Conservation (phyloP, 1,284 basidiomycete genomes). For the Ceratobasidium sp. region DNA sequence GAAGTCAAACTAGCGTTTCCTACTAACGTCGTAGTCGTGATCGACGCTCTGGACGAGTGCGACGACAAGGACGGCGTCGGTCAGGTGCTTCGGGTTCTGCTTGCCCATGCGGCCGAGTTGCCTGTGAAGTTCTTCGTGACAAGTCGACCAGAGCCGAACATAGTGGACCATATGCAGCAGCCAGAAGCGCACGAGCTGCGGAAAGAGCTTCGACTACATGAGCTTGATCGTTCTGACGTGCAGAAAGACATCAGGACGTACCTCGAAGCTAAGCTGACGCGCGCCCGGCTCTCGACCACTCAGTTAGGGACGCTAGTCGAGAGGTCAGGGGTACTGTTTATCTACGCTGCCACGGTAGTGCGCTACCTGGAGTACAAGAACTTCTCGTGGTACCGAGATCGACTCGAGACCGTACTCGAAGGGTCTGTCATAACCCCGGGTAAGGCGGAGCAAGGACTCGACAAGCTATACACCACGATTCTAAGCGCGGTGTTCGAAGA, state of each 20-base stretch:
- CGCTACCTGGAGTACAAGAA: background rate
- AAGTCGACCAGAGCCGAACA: constrained; percentile 1
- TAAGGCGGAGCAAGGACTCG: too few relatives aligned
- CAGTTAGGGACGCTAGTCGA: background rate
- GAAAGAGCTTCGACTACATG: too few relatives aligned
- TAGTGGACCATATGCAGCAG: background rate
- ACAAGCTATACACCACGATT: too few relatives aligned
- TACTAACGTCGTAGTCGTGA: background rate
- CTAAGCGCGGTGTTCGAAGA: too few relatives aligned
- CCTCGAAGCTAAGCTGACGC: too few relatives aligned
- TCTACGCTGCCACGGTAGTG: background rate
- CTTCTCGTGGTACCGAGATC: too few relatives aligned
- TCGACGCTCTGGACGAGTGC: background rate
- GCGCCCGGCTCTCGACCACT: background rate
- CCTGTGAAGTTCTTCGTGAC: background rate
- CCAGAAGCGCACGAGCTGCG: too few relatives aligned
- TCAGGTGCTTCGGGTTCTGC: background rate
- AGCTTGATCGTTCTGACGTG: too few relatives aligned
- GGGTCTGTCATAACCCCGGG: too few relatives aligned
- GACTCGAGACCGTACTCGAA: too few relatives aligned
- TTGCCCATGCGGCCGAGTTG: background rate
- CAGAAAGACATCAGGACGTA: too few relatives aligned
- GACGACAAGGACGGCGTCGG: constrained; percentile 7
- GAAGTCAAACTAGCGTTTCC: background rate
- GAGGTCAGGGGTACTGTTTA: background rate